Evolutionary conservation across 1,139 yeast species (phyloP), one percentile per base, ranked within the genome.

Genomic region (Candida pseudocylindracea): DNA sequence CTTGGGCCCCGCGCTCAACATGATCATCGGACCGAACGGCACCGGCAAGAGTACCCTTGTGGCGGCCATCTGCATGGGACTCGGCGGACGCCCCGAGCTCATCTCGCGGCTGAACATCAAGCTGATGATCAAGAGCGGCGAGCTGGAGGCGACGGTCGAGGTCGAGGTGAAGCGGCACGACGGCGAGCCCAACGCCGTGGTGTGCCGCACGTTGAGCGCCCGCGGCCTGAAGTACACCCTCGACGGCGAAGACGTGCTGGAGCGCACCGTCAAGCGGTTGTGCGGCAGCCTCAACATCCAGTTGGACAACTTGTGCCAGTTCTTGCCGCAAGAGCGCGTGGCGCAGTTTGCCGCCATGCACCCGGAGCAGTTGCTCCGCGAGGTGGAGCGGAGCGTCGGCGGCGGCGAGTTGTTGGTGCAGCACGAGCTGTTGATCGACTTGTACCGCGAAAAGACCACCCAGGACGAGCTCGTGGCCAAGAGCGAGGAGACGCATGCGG

Each of bases 1-100:
- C 31, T 61, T 85, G 33, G 79, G 92, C 0, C 95, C 96, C 0
- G 63, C 74, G 2, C 58, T 91, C 46, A 91, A 91, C 48, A 71
- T 91, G 80, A 78, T 91, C 36, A 78, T 88, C 35, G 98, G 96
- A 0, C 96, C 98, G 7, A 91, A 91, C 47, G 99, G 99, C 29
- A 72, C 94, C 0, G 99, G 99, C 7, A 91, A 91, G 48, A 73
- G 91, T 32, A 81, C 98, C 0, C 67, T 88, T 42, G 93, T 88
- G 7, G 81, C 95, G 37, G 96, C 96, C 0, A 70, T 88, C 1
- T 88, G 94, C 49, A 57, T 91, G 29, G 95, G 95, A 0, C 55
- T 91, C 11, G 91, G 76, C 1, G 96, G 96, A 2, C 69, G 65
- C 38, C 67, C 85, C 7, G 80, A 72, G 28, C 57, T 73, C 31